A percentile compares a stretch with the other conserved stretches of the same genome.
Evolutionary conservation across 148 eudicot species (phyloP).

Genomic region (Salicornia ramosissima): DNA sequence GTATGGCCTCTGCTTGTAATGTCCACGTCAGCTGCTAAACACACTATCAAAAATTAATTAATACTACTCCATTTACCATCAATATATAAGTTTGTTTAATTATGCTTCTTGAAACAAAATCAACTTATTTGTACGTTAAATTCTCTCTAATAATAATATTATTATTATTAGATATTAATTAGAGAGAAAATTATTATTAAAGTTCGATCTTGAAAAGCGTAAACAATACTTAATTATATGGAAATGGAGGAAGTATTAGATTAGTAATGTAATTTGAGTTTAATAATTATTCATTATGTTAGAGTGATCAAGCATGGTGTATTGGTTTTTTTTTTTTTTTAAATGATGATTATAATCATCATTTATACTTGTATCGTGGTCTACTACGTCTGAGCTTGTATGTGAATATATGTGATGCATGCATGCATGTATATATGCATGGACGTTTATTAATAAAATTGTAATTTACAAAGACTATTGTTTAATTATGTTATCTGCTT

Average conservation of each 20-base stretch:
- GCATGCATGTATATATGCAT: background rate
- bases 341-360: background rate
- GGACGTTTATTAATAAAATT: background rate
- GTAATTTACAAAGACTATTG: too few species aligned
- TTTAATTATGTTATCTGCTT: too few species aligned
- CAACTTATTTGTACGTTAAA: background rate
- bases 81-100: background rate
- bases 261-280: background rate
- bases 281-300: too few species aligned
- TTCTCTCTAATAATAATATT: background rate
- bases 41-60: background rate
- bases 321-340: too few species aligned
- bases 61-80: background rate
- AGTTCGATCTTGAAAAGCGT: background rate
- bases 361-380: background rate
- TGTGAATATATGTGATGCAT: background rate
- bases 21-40: constrained; percentile 21
- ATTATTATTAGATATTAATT: too few species aligned
- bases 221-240: background rate
- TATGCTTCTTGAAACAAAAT: background rate
- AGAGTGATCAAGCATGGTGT: background rate
- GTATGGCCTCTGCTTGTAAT: constrained; percentile 26
- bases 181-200: background rate
- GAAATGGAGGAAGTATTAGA: background rate
- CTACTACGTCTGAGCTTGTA: background rate